Percentiles rank a stretch among this genome's conserved stretches.
phyloP scores from a whole-genome alignment of 768 basidiomycete species.

The Tylopilus sp. region DNA sequence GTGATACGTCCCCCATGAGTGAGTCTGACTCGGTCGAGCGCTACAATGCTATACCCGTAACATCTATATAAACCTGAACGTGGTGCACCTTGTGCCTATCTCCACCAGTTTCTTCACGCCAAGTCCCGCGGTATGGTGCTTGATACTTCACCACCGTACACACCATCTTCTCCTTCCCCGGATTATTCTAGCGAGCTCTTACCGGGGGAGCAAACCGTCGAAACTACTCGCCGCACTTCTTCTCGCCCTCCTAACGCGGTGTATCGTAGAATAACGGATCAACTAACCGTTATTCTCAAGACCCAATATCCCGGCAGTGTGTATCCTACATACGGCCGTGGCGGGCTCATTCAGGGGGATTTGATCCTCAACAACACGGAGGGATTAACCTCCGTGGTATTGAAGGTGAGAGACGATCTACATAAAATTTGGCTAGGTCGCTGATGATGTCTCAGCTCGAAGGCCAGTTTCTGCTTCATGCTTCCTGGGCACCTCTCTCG shows the following conservation, averaged over 20 bases:
- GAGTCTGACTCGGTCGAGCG: background rate
- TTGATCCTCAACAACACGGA: conserved; percentile 12
- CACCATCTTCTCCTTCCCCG: conserved; percentile 50
- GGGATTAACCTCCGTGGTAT: conserved; percentile 15
- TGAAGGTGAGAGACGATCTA: conserved; percentile 19
- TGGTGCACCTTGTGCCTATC: background rate
- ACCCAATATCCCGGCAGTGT: conserved; percentile 22
- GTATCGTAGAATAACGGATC: conserved; percentile 31
- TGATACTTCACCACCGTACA: conserved; percentile 45
- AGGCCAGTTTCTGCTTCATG: conserved; percentile 19
- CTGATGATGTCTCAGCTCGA: conserved; percentile 19
- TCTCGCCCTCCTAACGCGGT: conserved; percentile 12
- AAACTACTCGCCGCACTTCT: conserved; percentile 34
- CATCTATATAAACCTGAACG: background rate
- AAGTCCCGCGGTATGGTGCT: conserved; percentile 4
- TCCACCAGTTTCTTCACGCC: background rate
- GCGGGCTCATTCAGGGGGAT: conserved; percentile 23
- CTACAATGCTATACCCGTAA: background rate
- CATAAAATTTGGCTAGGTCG: background rate
- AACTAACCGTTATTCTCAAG: conserved; percentile 22
- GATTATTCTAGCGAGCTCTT: conserved; percentile 50
- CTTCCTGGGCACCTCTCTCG: conserved; percentile 10
- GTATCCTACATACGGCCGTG: conserved; percentile 20
- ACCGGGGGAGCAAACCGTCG: conserved; percentile 48
- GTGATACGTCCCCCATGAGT: background rate